phyloP scores from a whole-genome alignment of 148 eudicot species.

The Rhododendron ferrugineum region DNA sequence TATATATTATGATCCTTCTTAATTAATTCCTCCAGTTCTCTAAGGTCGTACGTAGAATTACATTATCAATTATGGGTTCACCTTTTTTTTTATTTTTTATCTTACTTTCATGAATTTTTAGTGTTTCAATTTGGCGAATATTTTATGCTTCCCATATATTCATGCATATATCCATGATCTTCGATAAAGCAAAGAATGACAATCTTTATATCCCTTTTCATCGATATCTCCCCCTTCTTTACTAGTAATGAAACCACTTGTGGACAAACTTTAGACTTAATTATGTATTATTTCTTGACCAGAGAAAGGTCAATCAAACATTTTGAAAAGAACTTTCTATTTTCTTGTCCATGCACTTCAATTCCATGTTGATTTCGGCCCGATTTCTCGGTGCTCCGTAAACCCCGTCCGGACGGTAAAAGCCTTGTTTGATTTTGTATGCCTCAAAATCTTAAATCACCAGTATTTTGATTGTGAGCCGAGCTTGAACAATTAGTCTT shows the following conservation, averaged over 20 bases:
- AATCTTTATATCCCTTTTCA: neutral
- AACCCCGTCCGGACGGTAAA: too few species aligned
- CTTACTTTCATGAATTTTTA: neutral
- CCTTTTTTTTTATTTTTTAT: too few species aligned
- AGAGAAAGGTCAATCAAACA: neutral
- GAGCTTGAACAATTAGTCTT: too few species aligned
- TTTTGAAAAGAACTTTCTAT: neutral
- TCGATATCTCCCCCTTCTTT: neutral
- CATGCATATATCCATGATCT: neutral
- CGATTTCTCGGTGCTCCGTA: too few species aligned
- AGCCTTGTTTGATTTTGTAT: too few species aligned
- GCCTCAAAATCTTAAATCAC: too few species aligned
- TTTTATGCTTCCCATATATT: neutral
- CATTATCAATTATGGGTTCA: neutral
- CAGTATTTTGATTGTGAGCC: too few species aligned
- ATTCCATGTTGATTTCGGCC: neutral
- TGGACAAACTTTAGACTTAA: neutral
- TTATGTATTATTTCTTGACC: neutral
- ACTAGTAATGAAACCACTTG: neutral
- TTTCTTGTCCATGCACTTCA: neutral
- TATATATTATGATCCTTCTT: neutral
- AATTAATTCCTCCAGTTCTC: neutral
- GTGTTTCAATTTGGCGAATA: neutral
- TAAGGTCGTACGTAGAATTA: too few species aligned
- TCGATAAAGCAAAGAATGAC: conserved; percentile 5